phyloP scores from a whole-genome alignment of 208 protist genomes.

The Endotrypanum monterogeii region DNA sequence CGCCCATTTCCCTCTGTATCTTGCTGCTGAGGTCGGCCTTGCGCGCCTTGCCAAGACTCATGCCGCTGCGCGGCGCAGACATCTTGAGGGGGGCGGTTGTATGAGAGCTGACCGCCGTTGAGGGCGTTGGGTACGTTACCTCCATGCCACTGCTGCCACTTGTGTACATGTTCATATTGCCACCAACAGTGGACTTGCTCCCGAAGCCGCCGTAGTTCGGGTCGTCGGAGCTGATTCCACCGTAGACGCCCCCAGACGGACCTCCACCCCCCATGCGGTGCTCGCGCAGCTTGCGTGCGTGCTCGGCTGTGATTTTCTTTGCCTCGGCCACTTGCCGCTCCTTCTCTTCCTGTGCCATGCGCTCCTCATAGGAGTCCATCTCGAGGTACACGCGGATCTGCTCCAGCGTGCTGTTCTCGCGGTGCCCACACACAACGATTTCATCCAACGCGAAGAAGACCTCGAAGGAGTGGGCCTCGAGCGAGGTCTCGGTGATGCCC shows the following conservation, averaged over 20 bases:
- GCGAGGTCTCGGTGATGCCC: constrained; percentile 66
- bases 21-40: constrained; percentile 79
- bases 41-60: constrained; percentile 70
- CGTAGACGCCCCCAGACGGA: constrained; percentile 55
- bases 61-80: constrained; percentile 39
- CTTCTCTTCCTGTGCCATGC: constrained; percentile 80
- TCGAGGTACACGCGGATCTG: constrained; percentile 96
- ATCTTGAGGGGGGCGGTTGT: constrained; percentile 2
- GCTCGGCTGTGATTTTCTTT: constrained; percentile 86
- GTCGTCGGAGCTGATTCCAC: constrained; percentile 75
- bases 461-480: constrained; percentile 91
- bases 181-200: constrained; percentile 20
- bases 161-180: constrained; percentile 19
- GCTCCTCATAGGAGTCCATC: constrained; percentile 98
- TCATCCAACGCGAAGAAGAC: constrained; percentile 98
- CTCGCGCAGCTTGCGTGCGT: constrained; percentile 85
- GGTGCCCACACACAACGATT: constrained; percentile 94
- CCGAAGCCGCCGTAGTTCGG: constrained; percentile 42
- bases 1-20: constrained; percentile 77
- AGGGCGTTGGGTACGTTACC: constrained; percentile 11
- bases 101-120: constrained; percentile 8
- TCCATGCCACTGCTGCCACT: constrained; percentile 14
- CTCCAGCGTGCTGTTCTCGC: constrained; percentile 93
- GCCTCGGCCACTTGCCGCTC: constrained; percentile 90
- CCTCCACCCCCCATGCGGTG: constrained; percentile 39